Evolutionary conservation across 129 eudicot species (phyloP).

Genomic region (Silybum marianum): DNA sequence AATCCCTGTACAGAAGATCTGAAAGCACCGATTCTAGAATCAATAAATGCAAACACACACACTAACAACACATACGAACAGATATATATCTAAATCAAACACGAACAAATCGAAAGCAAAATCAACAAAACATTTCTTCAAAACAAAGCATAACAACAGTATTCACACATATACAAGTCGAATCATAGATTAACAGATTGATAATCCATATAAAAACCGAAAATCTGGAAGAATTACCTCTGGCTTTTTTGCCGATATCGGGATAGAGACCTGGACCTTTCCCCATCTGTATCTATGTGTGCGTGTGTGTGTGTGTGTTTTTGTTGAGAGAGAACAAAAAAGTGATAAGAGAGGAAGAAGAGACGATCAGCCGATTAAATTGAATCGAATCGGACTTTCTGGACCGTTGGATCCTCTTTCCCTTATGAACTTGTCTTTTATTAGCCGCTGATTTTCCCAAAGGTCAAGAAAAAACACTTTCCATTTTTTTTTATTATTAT

Average conservation of each 20-base stretch:
- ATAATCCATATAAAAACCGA: not conserved
- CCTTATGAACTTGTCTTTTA: not conserved
- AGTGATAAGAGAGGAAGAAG: slow-evolving; percentile 13
- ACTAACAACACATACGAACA: not conserved
- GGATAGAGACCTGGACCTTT: slow-evolving; percentile 88
- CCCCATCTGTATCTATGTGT: slow-evolving; percentile 35
- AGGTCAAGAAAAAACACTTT: slow-evolving; percentile 24
- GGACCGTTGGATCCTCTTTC: slow-evolving; percentile 23
- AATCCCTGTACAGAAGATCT: slow-evolving; percentile 92
- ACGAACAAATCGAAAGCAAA: slow-evolving; percentile 6
- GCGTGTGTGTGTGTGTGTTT: not conserved
- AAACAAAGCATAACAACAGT: not conserved
- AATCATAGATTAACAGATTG: not conserved
- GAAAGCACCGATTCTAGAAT: slow-evolving; percentile 25
- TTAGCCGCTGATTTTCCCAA: slow-evolving; percentile 16
- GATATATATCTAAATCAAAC: not conserved
- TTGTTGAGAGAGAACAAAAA: not conserved
- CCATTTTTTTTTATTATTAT: not conserved
- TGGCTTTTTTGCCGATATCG: slow-evolving; percentile 84
- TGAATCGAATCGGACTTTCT: slow-evolving; percentile 19
- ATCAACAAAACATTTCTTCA: not conserved
- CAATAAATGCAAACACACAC: slow-evolving; percentile 22
- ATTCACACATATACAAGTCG: not conserved
- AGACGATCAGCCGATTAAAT: slow-evolving; percentile 25
- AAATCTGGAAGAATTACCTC: slow-evolving; percentile 40